phyloP scores from a whole-genome alignment of 176 grass and related monocot species.

The Paspalum vaginatum region DNA sequence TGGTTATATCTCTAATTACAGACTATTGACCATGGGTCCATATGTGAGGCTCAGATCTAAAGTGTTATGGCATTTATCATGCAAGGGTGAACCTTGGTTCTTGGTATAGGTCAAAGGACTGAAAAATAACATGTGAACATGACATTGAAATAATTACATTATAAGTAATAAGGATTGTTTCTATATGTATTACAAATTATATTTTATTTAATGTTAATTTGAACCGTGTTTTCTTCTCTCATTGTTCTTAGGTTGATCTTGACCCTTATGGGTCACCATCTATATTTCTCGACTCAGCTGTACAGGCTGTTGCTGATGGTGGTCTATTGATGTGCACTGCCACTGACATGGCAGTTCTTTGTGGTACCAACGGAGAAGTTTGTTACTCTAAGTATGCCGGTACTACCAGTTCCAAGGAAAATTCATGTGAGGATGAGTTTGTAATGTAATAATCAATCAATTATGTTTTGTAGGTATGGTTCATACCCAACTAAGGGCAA shows the following conservation, averaged over 20 bases:
- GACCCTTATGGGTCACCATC: constrained; percentile 94
- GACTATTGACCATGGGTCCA: no score
- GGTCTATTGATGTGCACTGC: constrained; percentile 92
- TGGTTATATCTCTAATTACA: neutral
- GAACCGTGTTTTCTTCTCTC: neutral
- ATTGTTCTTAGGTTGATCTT: constrained; percentile 71
- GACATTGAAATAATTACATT: constrained; percentile 10
- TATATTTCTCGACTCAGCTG: constrained; percentile 86
- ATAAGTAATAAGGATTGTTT: constrained; percentile 3
- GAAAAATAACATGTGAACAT: constrained; percentile 16
- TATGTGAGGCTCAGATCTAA: no score
- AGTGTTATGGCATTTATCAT: constrained; percentile 17
- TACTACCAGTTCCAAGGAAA: constrained; percentile 10
- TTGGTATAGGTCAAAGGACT: neutral
- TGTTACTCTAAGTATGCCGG: constrained; percentile 87
- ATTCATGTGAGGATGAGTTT: constrained; percentile 19
- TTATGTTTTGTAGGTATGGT: constrained; percentile 73
- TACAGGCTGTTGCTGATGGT: constrained; percentile 84
- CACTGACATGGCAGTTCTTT: constrained; percentile 96
- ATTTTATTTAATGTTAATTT: neutral
- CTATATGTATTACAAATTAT: constrained; percentile 2
- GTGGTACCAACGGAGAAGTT: constrained; percentile 86
- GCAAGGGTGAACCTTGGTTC: neutral
- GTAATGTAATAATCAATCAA: constrained; percentile 34
- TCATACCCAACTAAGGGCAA: constrained; percentile 92